These are phyloP conservation scores for Stevia rebaudiana DNA, from an alignment of 140 eudicot genomes.

Conservation along the genomic window DNA sequence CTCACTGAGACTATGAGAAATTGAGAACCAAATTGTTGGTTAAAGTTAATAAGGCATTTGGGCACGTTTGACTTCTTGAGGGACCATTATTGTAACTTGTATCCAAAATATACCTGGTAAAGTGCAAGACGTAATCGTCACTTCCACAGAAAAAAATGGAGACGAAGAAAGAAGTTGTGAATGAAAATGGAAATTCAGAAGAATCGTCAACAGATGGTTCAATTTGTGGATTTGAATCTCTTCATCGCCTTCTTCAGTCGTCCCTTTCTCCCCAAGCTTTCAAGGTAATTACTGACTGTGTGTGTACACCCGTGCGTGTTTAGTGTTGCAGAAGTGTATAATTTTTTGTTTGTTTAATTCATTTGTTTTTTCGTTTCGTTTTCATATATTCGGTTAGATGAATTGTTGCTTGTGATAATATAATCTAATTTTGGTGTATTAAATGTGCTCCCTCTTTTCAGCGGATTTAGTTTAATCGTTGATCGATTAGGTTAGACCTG, in stretches of 20 bases:
- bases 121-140: constrained; percentile 17
- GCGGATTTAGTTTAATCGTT: neutral
- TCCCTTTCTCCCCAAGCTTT: constrained; percentile 59
- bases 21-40: neutral
- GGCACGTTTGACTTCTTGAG: too few species aligned
- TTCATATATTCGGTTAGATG: neutral
- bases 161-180: constrained; percentile 26
- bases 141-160: constrained; percentile 30
- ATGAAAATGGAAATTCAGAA: constrained; percentile 31
- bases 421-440: neutral
- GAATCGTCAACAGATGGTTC: constrained; percentile 49
- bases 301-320: constrained; percentile 1
- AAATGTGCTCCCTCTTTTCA: neutral
- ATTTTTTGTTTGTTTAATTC: neutral
- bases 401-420: neutral
- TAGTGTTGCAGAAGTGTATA: neutral
- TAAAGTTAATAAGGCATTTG: too few species aligned
- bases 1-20: too few species aligned
- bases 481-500: neutral
- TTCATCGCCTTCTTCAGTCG: constrained; percentile 72
- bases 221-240: constrained; percentile 81
- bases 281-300: constrained; percentile 41
- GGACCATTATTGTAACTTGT: constrained; percentile 7
- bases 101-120: neutral
- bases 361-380: neutral